Conservation (phyloP, 768 basidiomycete species). For the Mycena indigotica region DNA sequence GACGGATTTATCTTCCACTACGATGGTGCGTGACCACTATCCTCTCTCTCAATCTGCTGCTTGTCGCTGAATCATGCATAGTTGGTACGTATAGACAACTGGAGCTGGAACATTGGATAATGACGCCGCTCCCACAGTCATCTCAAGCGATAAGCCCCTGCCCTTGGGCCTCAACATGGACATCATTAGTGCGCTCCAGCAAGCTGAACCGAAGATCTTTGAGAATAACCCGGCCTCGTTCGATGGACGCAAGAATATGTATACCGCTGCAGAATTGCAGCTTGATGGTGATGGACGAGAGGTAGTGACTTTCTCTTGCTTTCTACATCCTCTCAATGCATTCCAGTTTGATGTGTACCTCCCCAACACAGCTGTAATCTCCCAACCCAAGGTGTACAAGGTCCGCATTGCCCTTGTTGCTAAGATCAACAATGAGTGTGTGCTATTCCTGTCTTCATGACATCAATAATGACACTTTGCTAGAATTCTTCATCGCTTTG, state of each 20-base stretch:
- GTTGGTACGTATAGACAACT: conserved; percentile 11
- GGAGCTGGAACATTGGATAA: neutral
- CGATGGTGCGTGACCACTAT: conserved; percentile 50
- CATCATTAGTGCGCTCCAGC: conserved; percentile 50
- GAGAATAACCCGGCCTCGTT: conserved; percentile 50
- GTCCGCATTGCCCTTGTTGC: conserved; percentile 59
- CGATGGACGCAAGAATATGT: conserved; percentile 65
- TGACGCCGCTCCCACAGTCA: conserved; percentile 39
- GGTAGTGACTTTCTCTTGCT: conserved; percentile 5
- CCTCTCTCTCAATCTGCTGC: conserved; percentile 1
- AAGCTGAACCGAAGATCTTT: conserved; percentile 48
- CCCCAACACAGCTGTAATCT: conserved; percentile 45
- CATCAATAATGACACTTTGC: neutral
- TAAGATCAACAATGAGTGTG: conserved; percentile 50
- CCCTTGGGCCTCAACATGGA: conserved; percentile 52
- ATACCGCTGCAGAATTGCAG: conserved; percentile 45
- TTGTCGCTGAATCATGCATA: neutral
- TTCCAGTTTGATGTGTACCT: conserved; percentile 32
- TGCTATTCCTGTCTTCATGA: neutral
- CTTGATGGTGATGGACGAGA: conserved; percentile 39
- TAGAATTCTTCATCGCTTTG: conserved; percentile 66
- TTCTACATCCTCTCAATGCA: neutral
- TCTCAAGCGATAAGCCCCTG: conserved; percentile 50
- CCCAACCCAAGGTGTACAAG: conserved; percentile 48
- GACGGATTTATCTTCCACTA: conserved; percentile 37